Conservation (phyloP, 2,329 filamentous ascomycete genomes). For the Diaporthe aspalathi region DNA sequence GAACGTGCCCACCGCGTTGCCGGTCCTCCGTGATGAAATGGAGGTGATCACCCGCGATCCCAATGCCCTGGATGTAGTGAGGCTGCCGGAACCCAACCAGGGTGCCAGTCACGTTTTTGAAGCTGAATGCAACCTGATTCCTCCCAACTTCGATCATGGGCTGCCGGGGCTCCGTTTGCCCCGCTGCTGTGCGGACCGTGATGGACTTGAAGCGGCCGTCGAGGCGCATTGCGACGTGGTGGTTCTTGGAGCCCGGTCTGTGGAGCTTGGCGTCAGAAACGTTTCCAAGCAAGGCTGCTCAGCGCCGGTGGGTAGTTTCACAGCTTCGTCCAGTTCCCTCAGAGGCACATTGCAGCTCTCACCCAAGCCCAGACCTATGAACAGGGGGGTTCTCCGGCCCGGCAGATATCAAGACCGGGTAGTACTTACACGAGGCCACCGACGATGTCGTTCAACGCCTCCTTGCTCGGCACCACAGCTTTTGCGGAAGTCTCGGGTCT, state of each 20-base stretch:
- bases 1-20: conserved; percentile 47
- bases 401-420: too few relatives aligned
- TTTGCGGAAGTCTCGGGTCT: conserved; percentile 39
- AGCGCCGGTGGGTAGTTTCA: neutral
- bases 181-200: conserved; percentile 47
- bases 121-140: conserved; percentile 46
- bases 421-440: conserved; percentile 37
- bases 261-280: neutral
- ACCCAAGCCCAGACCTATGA: too few relatives aligned
- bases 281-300: neutral
- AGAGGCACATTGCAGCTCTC: too few relatives aligned
- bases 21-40: conserved; percentile 51
- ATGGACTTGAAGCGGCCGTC: conserved; percentile 47
- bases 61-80: conserved; percentile 48
- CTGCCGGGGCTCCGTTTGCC: conserved; percentile 46
- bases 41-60: conserved; percentile 49
- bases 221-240: conserved; percentile 46
- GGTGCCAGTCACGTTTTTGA: conserved; percentile 44
- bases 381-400: too few relatives aligned
- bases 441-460: conserved; percentile 43
- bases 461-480: conserved; percentile 44
- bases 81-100: conserved; percentile 49
- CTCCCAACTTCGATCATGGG: conserved; percentile 44
- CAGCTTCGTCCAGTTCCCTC: neutral
- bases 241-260: conserved; percentile 44